phyloP scores from a whole-genome alignment of 2,329 filamentous ascomycete genomes.

The Trichoderma sp. region DNA sequence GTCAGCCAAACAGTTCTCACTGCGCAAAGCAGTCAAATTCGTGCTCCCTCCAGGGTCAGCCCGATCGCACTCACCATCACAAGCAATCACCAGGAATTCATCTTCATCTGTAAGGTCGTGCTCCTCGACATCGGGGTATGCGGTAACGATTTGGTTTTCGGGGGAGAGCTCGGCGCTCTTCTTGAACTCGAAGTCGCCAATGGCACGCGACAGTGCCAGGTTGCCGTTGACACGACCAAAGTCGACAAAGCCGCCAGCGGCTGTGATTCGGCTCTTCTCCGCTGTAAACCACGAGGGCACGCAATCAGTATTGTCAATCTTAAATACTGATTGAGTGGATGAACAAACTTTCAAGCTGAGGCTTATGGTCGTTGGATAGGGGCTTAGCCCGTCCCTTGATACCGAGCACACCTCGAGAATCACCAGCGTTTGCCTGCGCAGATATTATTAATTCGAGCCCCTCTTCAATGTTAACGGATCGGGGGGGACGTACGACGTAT shows the following conservation, averaged over 20 bases:
- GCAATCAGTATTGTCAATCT: slow-evolving; percentile 20
- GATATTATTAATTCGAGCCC: background rate
- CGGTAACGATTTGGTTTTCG: slow-evolving; percentile 98
- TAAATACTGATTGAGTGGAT: background rate
- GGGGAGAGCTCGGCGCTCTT: slow-evolving; percentile 95
- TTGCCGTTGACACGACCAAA: slow-evolving; percentile 99
- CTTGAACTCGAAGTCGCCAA: slow-evolving; percentile 99
- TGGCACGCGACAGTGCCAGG: slow-evolving; percentile 90
- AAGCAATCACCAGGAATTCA: slow-evolving; percentile 90
- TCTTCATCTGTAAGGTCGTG: slow-evolving; percentile 92
- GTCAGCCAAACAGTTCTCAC: background rate
- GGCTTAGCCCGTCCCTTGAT: slow-evolving; percentile 97
- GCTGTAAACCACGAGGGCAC: slow-evolving; percentile 46
- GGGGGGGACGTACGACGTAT: slow-evolving; percentile 72
- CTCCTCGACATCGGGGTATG: slow-evolving; percentile 87
- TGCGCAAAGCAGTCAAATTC: background rate
- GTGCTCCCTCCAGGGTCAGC: background rate
- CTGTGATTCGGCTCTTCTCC: slow-evolving; percentile 93
- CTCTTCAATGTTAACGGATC: background rate
- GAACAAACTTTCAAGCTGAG: slow-evolving; percentile 84
- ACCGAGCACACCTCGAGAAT: slow-evolving; percentile 90
- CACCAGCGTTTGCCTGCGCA: slow-evolving; percentile 85
- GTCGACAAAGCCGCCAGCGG: slow-evolving; percentile 95
- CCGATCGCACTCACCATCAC: slow-evolving; percentile 66
- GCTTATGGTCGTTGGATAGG: slow-evolving; percentile 98